Base-by-base conservation (phyloP, 352 stramenopile species). In the Pythium dissimile region DNA sequence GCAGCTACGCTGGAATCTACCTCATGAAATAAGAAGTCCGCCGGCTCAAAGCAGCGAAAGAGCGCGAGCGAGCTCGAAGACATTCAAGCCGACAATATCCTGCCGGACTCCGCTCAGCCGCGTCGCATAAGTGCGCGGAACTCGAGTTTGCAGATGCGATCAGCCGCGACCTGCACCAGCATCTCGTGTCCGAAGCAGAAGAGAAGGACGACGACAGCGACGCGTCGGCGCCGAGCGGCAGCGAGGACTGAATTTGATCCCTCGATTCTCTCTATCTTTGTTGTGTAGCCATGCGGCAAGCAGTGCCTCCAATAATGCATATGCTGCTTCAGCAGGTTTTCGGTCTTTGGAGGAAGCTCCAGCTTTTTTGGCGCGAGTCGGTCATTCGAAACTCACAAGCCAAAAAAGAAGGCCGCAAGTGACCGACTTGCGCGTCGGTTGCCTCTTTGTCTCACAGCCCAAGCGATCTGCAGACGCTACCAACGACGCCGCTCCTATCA, bases 181-280 rank as follows among this genome's bases (percentile, higher is more conserved):
- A 52, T n/a, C 9, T 34, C 9, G 39, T 35, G 8, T 46, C 26
- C 0, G 58, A 56, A 9, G 35, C 44, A 12, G 58, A 66, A 18
- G 50, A 60, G 15, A 66, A 66, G 24, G 43, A 66, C 5, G 50
- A 60, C 20, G 38, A 48, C 20, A 60, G 58, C 27, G 58, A 66
- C 10, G 58, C 34, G 16, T 64, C 47, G 4, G 56, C 11, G 8
- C 47, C 18, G 11, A 64, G 57, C 31, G 23, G 28, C 35, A 8
- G 4, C 8, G 30, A 35, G 16, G 52, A 52, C 23, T 51, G 32
- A 59, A 7, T 4, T 12, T 5, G 0, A 13, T 6, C 5, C 6
- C 21, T 13, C 27, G 27, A 1, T 9, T 23, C 3, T 23, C 4
- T n/a, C 18, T 35, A 6, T n/a, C 11, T 24, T 24, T 34, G 21